Percentiles rank a stretch among this genome's conserved stretches.
Conservation (phyloP, 495 filamentous ascomycete genomes). For the Penicillium silybi region DNA sequence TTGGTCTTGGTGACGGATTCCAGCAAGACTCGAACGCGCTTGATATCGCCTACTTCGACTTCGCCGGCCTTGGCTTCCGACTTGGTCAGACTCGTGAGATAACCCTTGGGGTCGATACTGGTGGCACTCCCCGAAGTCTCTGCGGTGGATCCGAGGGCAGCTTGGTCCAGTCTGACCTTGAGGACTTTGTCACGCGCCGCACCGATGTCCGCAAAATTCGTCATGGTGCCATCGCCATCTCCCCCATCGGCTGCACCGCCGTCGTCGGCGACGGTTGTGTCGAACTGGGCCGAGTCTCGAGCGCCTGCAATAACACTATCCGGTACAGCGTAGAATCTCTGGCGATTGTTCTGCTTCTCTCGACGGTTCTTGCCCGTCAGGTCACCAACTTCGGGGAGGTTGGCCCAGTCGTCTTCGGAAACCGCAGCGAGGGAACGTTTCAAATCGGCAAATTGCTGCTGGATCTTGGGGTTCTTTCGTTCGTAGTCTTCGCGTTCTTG, state of each 20-base stretch:
- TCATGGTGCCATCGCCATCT: constrained; percentile 77
- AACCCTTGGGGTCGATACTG: constrained; percentile 92
- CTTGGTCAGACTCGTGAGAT: constrained; percentile 83
- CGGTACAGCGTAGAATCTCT: constrained; percentile 93
- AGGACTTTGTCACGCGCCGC: constrained; percentile 92
- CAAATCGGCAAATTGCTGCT: constrained; percentile 95
- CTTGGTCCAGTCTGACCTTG: constrained; percentile 85
- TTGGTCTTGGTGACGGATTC: constrained; percentile 96
- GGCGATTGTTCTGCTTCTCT: constrained; percentile 71
- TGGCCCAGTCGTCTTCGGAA: constrained; percentile 95
- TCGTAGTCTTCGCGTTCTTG: constrained; percentile 93
- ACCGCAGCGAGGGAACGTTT: constrained; percentile 86
- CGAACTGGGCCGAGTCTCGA: constrained; percentile 72
- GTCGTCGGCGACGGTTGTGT: constrained; percentile 79
- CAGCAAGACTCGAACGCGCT: constrained; percentile 86
- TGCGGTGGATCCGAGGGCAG: constrained; percentile 66
- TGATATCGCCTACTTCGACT: constrained; percentile 87
- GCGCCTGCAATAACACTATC: constrained; percentile 93
- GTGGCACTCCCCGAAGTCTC: constrained; percentile 74
- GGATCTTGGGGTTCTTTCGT: constrained; percentile 94
- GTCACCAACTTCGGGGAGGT: constrained; percentile 91
- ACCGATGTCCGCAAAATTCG: constrained; percentile 97
- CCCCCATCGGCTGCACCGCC: constrained; percentile 48
- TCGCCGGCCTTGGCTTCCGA: constrained; percentile 73
- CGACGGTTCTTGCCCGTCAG: constrained; percentile 90